Evolutionary conservation across 176 grass and related monocot genomes (phyloP).

Genomic region (Secale cereale): DNA sequence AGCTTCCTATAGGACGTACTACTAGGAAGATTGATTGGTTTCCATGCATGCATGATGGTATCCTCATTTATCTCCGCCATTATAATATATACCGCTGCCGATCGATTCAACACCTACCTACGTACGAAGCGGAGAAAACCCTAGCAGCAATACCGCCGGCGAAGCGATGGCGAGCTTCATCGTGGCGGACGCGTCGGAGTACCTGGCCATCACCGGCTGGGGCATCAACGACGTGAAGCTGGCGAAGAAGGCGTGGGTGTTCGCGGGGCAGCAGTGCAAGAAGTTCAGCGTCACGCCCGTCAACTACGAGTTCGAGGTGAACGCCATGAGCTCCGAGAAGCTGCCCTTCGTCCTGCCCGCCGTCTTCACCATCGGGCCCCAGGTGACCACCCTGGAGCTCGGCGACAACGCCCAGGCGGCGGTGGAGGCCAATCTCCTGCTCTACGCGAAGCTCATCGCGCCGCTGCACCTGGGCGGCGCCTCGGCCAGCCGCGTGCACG

Average conservation of each 20-base stretch:
- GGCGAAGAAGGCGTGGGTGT: background rate
- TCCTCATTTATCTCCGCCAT: no score
- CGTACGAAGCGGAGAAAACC: no score
- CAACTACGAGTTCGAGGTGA: background rate
- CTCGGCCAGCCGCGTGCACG: background rate
- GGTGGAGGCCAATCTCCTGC: background rate
- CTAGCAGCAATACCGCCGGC: no score
- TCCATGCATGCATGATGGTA: no score
- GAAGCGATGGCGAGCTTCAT: background rate
- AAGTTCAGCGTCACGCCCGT: background rate
- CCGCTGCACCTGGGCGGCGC: background rate
- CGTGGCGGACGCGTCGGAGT: background rate
- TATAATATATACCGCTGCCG: no score
- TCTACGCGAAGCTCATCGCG: background rate
- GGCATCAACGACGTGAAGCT: conserved; percentile 1
- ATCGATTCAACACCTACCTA: no score
- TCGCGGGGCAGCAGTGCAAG: background rate
- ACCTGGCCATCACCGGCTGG: background rate
- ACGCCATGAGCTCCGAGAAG: background rate
- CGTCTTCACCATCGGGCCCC: background rate
- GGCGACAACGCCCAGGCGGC: background rate
- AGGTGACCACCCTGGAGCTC: background rate
- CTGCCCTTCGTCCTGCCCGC: background rate
- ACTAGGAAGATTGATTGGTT: no score
- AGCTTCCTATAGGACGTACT: no score